Evolutionary conservation across 768 basidiomycete species (phyloP), one percentile per base, ranked within the genome.

Genomic region (Harrya chromipes): DNA sequence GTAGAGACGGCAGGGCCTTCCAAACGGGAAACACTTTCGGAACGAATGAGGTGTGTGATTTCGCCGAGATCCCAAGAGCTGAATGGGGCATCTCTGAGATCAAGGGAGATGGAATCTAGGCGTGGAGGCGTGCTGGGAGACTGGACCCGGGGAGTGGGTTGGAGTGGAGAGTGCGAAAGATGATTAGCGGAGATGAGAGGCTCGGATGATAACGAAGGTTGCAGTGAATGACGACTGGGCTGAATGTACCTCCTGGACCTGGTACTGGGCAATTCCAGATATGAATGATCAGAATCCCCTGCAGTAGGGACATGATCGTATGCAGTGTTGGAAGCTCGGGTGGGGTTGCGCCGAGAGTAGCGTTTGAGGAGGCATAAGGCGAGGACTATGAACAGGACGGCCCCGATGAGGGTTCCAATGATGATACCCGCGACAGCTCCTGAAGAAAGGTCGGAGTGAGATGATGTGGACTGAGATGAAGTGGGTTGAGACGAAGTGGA

Each of bases 141-240:
- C 13, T 40, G 53, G 20, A 23, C 19, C 1, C 35, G 51, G 8
- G 52, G 53, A 11, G 40, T 35, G 33, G 40, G n/a, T 9, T 49
- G 40, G 40, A 44, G 47, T 17, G 53, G 42, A 0, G 55, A 50
- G 45, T 47, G 56, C 6, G 56, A 46, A 21, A 40, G 13, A 4
- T 49, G 44, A n/a, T 33, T 16, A 16, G 6, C 13, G 14, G 51
- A 31, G 4, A 64, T 55, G 33, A 67, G 57, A 12, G 67, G 60
- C 14, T 69, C 60, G 8, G 45, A 43, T 0, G 60, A 64, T 13
- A 54, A 21, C 10, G 65, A 66, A 27, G 42, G 50, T 6, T 40
- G 55, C 29, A 55, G 49, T 0, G 48, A 41, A 29, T 54, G 64
- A 40, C 17, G 40, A 17, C 31, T 4, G 33, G 48, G 36, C 16